These are phyloP conservation scores for Epichloe festucae DNA, from an alignment of 2,329 filamentous ascomycete genomes.

Conservation along the genomic window DNA sequence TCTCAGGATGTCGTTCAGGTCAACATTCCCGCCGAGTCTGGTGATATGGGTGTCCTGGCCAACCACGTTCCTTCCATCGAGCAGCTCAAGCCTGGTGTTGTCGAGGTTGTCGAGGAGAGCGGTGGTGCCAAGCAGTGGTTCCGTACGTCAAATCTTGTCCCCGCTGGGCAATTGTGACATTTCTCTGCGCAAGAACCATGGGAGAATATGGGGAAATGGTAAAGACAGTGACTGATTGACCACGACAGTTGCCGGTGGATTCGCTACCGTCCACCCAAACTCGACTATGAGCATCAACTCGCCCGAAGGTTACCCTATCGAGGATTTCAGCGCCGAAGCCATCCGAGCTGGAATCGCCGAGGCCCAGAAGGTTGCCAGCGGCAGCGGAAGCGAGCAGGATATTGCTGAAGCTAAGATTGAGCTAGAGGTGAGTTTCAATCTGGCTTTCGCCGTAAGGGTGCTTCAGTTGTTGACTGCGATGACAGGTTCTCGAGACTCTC, in stretches of 20 bases:
- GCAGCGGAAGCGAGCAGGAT: constrained; percentile 88
- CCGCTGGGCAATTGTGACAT: not conserved
- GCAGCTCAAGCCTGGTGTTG: constrained; percentile 91
- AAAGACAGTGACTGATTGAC: constrained; percentile 4
- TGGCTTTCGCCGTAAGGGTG: not conserved
- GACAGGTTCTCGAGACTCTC: constrained; percentile 68
- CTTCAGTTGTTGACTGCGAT: constrained; percentile 1
- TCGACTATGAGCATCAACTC: constrained; percentile 96
- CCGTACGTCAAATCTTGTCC: constrained; percentile 48
- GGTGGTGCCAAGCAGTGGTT: constrained; percentile 93
- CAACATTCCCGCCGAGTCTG: constrained; percentile 95
- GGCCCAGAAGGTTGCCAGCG: constrained; percentile 86
- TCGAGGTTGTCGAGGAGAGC: constrained; percentile 91
- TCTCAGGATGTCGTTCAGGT: constrained; percentile 74
- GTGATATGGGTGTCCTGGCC: constrained; percentile 98
- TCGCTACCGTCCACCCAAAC: constrained; percentile 92
- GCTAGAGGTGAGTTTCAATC: constrained; percentile 57
- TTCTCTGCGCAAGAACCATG: not conserved
- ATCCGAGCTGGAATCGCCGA: constrained; percentile 84
- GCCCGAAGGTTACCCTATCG: constrained; percentile 86
- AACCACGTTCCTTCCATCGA: constrained; percentile 98
- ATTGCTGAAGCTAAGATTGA: constrained; percentile 99
- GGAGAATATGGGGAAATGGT: not conserved
- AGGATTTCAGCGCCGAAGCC: constrained; percentile 89
- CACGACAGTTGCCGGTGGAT: constrained; percentile 75